Evolutionary conservation across 148 eudicot species (phyloP).

Genomic region (Dysphania ambrosioides): DNA sequence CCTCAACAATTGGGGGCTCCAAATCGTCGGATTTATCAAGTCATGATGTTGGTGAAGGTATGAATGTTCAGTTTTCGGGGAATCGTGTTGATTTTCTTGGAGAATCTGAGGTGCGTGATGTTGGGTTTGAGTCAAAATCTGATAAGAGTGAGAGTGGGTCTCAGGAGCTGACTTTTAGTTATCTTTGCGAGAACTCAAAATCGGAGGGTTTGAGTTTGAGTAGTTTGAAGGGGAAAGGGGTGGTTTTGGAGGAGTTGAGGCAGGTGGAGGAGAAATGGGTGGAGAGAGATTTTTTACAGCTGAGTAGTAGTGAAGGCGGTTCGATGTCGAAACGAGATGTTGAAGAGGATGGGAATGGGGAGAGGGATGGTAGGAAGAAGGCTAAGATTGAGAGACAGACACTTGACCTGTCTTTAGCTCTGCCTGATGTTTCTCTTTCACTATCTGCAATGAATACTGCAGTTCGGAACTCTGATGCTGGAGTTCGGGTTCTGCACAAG

Average conservation of each 20-base stretch:
- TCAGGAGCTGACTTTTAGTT: too few species aligned
- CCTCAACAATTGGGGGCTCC: neutral
- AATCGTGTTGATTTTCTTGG: constrained; percentile 46
- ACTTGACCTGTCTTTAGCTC: constrained; percentile 60
- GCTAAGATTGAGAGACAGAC: constrained; percentile 53
- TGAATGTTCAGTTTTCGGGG: constrained; percentile 26
- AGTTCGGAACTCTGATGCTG: too few species aligned
- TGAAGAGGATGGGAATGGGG: constrained; percentile 33
- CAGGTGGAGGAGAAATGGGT: constrained; percentile 44
- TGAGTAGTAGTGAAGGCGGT: constrained; percentile 39
- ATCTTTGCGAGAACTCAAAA: constrained; percentile 56
- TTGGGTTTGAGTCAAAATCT: constrained; percentile 37
- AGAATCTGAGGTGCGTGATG: constrained; percentile 33
- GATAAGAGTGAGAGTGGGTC: constrained; percentile 37
- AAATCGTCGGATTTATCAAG: too few species aligned
- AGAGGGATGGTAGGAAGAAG: constrained; percentile 54
- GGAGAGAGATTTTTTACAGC: constrained; percentile 71
- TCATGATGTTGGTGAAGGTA: constrained; percentile 29
- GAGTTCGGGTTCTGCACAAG: constrained; percentile 20
- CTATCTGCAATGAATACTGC: constrained; percentile 52
- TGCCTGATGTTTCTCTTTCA: constrained; percentile 71
- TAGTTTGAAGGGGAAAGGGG: constrained; percentile 61
- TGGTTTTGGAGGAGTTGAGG: constrained; percentile 39
- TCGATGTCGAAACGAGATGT: constrained; percentile 42
- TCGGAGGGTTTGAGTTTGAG: constrained; percentile 21